A percentile compares a stretch with the other conserved stretches of the same genome.
Conservation (phyloP, 164 flowering plant genomes). For the Berberis thunbergii region DNA sequence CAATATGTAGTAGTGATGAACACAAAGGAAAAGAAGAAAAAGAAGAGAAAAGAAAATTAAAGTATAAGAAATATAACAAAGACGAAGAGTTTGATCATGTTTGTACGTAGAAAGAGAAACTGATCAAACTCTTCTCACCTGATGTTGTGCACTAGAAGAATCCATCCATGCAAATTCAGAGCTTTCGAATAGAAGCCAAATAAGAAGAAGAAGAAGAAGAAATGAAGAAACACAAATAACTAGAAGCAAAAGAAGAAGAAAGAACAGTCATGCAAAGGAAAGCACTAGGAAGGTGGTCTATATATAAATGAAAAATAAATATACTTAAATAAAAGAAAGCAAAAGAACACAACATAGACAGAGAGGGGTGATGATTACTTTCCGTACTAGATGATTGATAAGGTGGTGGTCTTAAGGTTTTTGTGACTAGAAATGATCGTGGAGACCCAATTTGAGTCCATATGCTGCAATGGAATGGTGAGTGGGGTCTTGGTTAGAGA, state of each 20-base stretch:
- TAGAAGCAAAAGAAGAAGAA: slow-evolving; percentile 8
- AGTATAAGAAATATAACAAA: no score
- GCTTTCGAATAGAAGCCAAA: neutral
- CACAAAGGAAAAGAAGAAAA: no score
- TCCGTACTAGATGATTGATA: slow-evolving; percentile 25
- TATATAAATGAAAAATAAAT: no score
- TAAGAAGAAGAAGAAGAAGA: neutral
- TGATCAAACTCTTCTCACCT: slow-evolving; percentile 1
- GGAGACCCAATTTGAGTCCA: no score
- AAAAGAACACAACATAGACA: neutral
- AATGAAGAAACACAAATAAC: neutral
- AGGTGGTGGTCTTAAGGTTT: neutral
- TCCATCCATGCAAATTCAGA: slow-evolving; percentile 19
- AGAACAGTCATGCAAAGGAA: neutral
- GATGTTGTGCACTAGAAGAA: slow-evolving; percentile 8
- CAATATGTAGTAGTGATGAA: no score
- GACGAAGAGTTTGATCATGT: neutral
- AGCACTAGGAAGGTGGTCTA: no score
- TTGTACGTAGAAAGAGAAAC: neutral
- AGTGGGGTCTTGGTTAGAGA: no score
- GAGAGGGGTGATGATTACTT: slow-evolving; percentile 11
- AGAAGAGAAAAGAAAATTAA: no score
- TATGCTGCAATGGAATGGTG: no score
- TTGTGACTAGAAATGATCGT: no score
- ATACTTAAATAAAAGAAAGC: no score